Conservation (phyloP, 176 grass and related monocot species). For the barley (Hordeum vulgare) region MorexV3_pseudomolecules_assembly NC_058523.1:126980219-126980718, state of each 20-base stretch:
- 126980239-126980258: background rate
- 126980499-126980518: no score
- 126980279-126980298: background rate
- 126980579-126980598: no score
- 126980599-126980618: no score
- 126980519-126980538: no score
- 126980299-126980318: background rate
- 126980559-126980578: no score
- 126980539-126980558: no score
- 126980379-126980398: background rate
- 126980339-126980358: conserved; percentile 8
- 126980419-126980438: background rate
- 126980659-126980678: no score
- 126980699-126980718: no score
- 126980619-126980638: no score
- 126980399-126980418: background rate
- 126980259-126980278: background rate
- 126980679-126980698: no score
- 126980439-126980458: background rate
- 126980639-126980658: no score
- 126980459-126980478: background rate
- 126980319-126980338: background rate
- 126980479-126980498: no score
- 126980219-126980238: background rate
- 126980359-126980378: background rate